These are phyloP conservation scores for Eustoma russellianum DNA, from an alignment of 257 asterid genomes.

Conservation along the genomic window DNA sequence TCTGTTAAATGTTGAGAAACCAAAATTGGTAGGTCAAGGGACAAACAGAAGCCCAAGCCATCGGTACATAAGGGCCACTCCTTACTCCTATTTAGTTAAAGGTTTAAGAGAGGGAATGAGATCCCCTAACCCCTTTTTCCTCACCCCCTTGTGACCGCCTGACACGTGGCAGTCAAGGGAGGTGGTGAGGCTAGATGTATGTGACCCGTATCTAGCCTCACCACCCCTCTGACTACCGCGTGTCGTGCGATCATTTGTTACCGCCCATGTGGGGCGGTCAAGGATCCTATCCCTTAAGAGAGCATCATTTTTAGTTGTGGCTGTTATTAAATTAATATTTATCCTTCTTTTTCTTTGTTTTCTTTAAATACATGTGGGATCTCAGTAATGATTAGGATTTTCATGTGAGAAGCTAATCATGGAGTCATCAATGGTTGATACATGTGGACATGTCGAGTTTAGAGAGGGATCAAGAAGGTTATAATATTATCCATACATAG, in stretches of 20 bases:
- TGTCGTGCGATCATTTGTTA: no score
- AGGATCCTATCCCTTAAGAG: no score
- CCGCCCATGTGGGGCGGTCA: no score
- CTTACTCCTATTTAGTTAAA: conserved; percentile 20
- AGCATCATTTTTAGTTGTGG: conserved; percentile 60
- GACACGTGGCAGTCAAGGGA: no score
- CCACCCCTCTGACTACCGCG: no score
- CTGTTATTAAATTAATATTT: conserved; percentile 27
- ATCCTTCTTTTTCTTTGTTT: conserved; percentile 17
- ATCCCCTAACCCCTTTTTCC: no score
- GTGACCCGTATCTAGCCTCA: no score
- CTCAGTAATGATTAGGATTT: conserved; percentile 54
- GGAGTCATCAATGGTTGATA: conserved; percentile 24
- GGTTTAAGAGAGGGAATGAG: no score
- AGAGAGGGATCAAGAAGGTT: conserved; percentile 28
- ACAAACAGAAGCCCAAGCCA: conserved; percentile 54
- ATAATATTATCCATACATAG: neutral
- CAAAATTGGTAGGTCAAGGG: conserved; percentile 58
- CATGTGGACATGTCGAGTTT: conserved; percentile 70
- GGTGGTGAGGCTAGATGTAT: no score
- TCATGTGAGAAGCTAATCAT: conserved; percentile 34
- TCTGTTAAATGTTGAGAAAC: conserved; percentile 38
- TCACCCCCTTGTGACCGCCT: no score
- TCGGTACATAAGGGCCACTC: conserved; percentile 29
- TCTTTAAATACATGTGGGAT: conserved; percentile 35